Percentiles rank a stretch among this genome's conserved stretches.
Conservation (phyloP, 768 basidiomycete genomes). For the Trametes cinnabarina region DNA sequence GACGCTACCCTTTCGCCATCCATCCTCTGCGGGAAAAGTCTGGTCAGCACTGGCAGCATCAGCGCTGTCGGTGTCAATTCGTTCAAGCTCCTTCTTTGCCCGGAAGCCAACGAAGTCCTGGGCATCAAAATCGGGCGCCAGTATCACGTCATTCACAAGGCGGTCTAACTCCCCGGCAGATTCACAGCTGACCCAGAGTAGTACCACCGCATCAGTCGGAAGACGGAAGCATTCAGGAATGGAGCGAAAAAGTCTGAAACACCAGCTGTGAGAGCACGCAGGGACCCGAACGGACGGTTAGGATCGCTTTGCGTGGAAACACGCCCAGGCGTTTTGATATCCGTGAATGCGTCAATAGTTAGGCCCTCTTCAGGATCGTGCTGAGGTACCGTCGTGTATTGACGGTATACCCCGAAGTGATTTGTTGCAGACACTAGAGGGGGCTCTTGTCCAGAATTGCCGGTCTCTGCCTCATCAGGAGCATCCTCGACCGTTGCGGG, state of each 20-base stretch:
- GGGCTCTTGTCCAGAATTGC: no score
- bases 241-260: neutral
- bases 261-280: neutral
- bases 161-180: constrained; percentile 27
- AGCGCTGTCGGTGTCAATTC: constrained; percentile 14
- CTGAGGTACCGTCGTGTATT: neutral
- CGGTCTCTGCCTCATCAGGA: neutral
- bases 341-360: neutral
- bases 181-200: constrained; percentile 27
- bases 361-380: constrained; percentile 5
- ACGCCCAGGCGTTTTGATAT: neutral
- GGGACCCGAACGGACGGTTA: neutral
- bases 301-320: neutral
- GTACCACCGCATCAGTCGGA: constrained; percentile 31
- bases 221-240: constrained; percentile 20
- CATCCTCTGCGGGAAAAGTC: constrained; percentile 16
- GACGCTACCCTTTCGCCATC: constrained; percentile 19
- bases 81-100: constrained; percentile 1
- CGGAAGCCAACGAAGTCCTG: neutral
- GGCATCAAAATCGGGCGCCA: neutral
- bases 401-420: constrained; percentile 5
- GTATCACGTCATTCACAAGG: constrained; percentile 23
- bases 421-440: neutral
- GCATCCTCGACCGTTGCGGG: neutral
- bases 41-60: no score